phyloP scores from a whole-genome alignment of 306 rosid genomes.

The Purshia tridentata region DNA sequence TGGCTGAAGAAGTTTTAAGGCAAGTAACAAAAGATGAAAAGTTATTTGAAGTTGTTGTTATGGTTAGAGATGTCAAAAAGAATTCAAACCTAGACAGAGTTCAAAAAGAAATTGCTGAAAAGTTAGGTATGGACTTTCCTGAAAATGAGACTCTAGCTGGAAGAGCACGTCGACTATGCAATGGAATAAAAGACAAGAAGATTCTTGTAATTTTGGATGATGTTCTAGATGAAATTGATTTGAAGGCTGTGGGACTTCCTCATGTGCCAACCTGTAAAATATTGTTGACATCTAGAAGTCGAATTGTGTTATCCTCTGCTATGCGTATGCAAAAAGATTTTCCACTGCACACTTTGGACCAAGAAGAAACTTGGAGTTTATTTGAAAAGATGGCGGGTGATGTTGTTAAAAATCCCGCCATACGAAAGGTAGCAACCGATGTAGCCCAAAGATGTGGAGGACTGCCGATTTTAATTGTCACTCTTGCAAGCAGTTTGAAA shows the following conservation, averaged over 20 bases:
- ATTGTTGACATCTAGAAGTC: constrained; percentile 20
- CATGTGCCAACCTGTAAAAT: constrained; percentile 18
- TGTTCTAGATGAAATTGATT: constrained; percentile 22
- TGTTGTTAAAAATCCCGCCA: background rate
- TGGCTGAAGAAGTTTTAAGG: constrained; percentile 5
- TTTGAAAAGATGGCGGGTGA: constrained; percentile 20
- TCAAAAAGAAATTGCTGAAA: constrained; percentile 5
- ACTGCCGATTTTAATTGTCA: background rate
- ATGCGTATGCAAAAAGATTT: constrained; percentile 3
- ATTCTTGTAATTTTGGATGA: constrained; percentile 33
- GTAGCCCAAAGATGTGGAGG: background rate
- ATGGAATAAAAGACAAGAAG: background rate
- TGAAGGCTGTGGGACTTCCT: constrained; percentile 16
- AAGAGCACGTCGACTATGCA: background rate
- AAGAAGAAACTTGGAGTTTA: constrained; percentile 8
- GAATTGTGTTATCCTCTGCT: background rate
- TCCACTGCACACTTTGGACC: background rate
- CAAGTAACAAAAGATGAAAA: background rate
- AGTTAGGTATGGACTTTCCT: background rate
- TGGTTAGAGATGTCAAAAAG: background rate
- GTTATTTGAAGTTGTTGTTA: background rate
- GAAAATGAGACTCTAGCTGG: background rate
- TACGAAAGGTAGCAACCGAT: background rate
- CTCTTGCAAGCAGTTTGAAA: constrained; percentile 1
- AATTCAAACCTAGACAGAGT: background rate